These are phyloP conservation scores for Diplodia corticola DNA, from an alignment of 2,329 filamentous ascomycete species.

Conservation along the genomic window DNA sequence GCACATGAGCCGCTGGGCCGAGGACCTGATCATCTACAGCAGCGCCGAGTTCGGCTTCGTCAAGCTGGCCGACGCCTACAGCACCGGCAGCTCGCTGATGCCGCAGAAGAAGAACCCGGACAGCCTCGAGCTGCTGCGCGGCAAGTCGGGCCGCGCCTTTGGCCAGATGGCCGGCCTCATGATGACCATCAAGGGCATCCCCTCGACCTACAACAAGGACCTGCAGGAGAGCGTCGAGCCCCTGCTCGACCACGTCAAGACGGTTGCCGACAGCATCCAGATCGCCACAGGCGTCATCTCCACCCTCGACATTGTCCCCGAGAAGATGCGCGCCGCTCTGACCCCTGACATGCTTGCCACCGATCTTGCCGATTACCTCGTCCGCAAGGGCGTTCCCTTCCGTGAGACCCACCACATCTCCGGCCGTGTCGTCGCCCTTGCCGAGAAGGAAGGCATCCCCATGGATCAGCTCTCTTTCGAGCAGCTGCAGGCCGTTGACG, in stretches of 20 bases:
- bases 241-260: slow-evolving; percentile 83
- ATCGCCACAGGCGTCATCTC: slow-evolving; percentile 80
- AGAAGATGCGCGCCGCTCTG: slow-evolving; percentile 76
- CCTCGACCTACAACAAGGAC: slow-evolving; percentile 87
- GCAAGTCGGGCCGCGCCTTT: slow-evolving; percentile 74
- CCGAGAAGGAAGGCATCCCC: slow-evolving; percentile 63
- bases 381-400: slow-evolving; percentile 71
- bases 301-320: slow-evolving; percentile 67
- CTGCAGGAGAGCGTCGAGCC: slow-evolving; percentile 85
- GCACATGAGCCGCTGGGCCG: slow-evolving; percentile 77
- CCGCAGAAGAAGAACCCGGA: slow-evolving; percentile 85
- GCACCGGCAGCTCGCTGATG: slow-evolving; percentile 75
- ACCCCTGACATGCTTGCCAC: slow-evolving; percentile 82
- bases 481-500: slow-evolving; percentile 68
- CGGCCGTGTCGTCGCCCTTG: slow-evolving; percentile 69
- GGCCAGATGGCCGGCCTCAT: slow-evolving; percentile 80
- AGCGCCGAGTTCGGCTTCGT: slow-evolving; percentile 76
- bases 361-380: slow-evolving; percentile 65
- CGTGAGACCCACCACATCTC: slow-evolving; percentile 78
- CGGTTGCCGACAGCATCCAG: slow-evolving; percentile 74
- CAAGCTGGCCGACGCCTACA: slow-evolving; percentile 74
- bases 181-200: slow-evolving; percentile 73
- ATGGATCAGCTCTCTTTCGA: slow-evolving; percentile 70
- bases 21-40: slow-evolving; percentile 84
- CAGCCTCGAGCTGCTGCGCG: slow-evolving; percentile 72